phyloP scores from a whole-genome alignment of 208 protist species.

The Acanthamoeba sp. region DNA sequence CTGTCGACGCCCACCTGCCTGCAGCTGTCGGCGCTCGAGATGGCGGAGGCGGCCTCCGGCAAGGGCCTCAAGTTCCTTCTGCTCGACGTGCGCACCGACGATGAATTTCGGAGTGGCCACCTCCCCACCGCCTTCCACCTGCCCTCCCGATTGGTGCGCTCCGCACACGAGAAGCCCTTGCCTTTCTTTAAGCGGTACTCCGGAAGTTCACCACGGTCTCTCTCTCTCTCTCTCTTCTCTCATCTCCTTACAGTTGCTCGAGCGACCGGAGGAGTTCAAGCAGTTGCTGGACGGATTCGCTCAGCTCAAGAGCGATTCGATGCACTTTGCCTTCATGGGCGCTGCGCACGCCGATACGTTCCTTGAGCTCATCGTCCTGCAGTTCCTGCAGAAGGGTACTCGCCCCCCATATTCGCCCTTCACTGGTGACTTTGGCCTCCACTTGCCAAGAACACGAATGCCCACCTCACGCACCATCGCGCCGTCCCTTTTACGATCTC shows the following conservation, averaged over 20 bases:
- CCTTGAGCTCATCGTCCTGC: slow-evolving; percentile 28
- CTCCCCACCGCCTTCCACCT: slow-evolving; percentile 57
- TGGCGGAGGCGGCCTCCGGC: not conserved
- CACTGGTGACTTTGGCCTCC: too few relatives aligned
- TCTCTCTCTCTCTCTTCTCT: not conserved
- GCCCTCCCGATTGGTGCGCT: not conserved
- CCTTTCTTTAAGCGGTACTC: not conserved
- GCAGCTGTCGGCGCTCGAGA: not conserved
- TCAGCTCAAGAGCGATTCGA: not conserved
- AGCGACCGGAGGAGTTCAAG: slow-evolving; percentile 36
- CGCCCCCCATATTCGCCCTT: not conserved
- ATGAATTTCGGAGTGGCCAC: not conserved
- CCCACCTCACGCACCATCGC: too few relatives aligned
- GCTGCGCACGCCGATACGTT: not conserved
- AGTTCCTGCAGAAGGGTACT: slow-evolving; percentile 46
- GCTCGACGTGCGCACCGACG: slow-evolving; percentile 17
- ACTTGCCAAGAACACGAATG: too few relatives aligned
- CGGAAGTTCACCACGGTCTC: too few relatives aligned
- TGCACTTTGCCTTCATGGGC: not conserved
- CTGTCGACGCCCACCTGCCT: slow-evolving; percentile 53
- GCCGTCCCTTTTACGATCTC: too few relatives aligned
- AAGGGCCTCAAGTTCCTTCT: slow-evolving; percentile 21
- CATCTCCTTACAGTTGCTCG: not conserved
- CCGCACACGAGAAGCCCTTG: not conserved
- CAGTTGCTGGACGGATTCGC: not conserved